Evolutionary conservation across 129 eudicot genomes (phyloP), one percentile per base, ranked within the genome.

Genomic region (Saposhnikovia divaricata): DNA sequence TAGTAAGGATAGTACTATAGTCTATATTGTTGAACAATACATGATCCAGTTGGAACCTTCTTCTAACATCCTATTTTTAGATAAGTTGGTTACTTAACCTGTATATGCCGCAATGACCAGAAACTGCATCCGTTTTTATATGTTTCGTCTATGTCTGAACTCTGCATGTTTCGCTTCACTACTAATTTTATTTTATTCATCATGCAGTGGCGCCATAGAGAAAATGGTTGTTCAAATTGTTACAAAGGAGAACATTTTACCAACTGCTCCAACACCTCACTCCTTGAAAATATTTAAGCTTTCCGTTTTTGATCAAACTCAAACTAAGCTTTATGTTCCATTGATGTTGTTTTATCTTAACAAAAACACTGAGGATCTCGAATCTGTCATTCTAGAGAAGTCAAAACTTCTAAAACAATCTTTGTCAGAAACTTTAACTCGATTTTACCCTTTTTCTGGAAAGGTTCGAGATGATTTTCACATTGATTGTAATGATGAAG

Each of bases 381-480:
- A n/a, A n/a, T 6, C 12, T n/a, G 37, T 2, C 23, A 3, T 45
- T 50, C 14, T 8, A 0, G 23, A 47, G 3, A 11, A 11, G 6
- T 4, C 34, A 11, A 12, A 16, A 2, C 16, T 28, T 21, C 63
- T 46, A 2, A 77, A 51, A 15, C 8, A 37, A 19, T 77, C 72
- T 0, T 39, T 77, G 21, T 77, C 80, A 1, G 38, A 77, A 39
- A 77, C 39, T 23, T 14, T 77, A 8, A 53, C 72, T 10, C 71
- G 46, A 8, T 77, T 38, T 23, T 77, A 77, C 80, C 80, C 73
- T 23, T 57, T 77, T 38, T 73, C 80, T 48, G 51, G 80, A 11
- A 59, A 19, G 21, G 28, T 55, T 11, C n/a, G 2, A 25, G 37
- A 55, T 46, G 23, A 23, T n/a, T 19, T 13, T 27, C 43, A 23